These are phyloP conservation scores for Pseudocercospora fuligena DNA, from an alignment of 2,329 filamentous ascomycete genomes.

Conservation along the genomic window DNA sequence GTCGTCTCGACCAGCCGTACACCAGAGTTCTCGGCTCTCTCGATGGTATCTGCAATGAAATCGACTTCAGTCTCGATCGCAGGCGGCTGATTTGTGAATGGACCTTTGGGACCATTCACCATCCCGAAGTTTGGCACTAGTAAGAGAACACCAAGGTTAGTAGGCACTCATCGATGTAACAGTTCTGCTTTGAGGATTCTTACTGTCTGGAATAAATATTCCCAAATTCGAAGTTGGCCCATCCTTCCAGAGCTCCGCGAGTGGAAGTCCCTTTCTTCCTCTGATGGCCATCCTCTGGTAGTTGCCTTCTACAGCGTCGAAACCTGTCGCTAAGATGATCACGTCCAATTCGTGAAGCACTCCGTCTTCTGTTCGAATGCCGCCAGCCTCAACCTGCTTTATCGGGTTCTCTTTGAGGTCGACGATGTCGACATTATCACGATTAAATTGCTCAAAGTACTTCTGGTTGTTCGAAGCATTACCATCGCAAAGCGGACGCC, in stretches of 20 bases:
- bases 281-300: conserved; percentile 41
- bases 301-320: conserved; percentile 46
- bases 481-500: conserved; percentile 38
- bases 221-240: conserved; percentile 45
- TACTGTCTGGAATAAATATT: conserved; percentile 36
- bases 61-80: conserved; percentile 44
- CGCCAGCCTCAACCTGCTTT: conserved; percentile 59
- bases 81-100: conserved; percentile 46
- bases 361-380: conserved; percentile 48
- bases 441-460: conserved; percentile 54
- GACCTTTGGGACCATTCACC: conserved; percentile 46
- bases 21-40: conserved; percentile 27
- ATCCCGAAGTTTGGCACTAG: conserved; percentile 49
- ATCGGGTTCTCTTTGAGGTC: conserved; percentile 49
- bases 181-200: background rate
- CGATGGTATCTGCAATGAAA: conserved; percentile 32
- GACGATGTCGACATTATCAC: conserved; percentile 48
- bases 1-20: conserved; percentile 35
- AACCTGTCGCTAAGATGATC: conserved; percentile 53
- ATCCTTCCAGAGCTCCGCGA: conserved; percentile 42
- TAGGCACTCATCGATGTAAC: background rate
- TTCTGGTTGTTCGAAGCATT: conserved; percentile 50
- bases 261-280: conserved; percentile 35
- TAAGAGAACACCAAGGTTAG: conserved; percentile 29
- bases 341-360: conserved; percentile 48